Percentiles rank a stretch among this genome's conserved stretches.
These are phyloP conservation scores for Aspergillus vadensis DNA, from an alignment of 2,329 filamentous ascomycete genomes.

Conservation along the genomic window DNA sequence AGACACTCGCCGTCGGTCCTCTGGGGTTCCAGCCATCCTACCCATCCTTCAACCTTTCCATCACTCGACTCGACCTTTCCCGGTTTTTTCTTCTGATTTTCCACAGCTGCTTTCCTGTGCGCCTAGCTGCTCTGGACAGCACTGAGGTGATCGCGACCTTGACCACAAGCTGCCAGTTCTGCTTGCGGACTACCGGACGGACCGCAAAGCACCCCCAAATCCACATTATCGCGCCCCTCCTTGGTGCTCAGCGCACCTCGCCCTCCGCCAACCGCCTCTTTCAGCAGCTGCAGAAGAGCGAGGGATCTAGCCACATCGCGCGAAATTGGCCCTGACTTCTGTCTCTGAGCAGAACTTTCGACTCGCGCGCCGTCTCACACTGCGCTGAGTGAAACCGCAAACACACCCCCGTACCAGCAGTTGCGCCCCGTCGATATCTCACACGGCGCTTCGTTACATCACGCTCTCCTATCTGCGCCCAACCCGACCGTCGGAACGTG, in stretches of 20 bases:
- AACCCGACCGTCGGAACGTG: slow-evolving; percentile 12
- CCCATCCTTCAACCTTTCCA: not conserved
- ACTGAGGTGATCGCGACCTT: not conserved
- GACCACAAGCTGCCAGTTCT: not conserved
- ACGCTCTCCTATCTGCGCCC: not conserved
- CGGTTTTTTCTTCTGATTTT: not conserved
- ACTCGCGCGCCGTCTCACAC: not conserved
- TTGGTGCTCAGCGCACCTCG: not conserved
- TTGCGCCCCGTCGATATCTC: slow-evolving; percentile 4
- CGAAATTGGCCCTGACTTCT: not conserved
- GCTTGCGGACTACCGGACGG: not conserved
- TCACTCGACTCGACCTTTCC: not conserved
- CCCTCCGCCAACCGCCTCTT: not conserved
- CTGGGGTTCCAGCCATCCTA: slow-evolving; percentile 1
- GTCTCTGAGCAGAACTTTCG: not conserved
- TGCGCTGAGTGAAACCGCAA: slow-evolving; percentile 15
- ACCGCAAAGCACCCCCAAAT: not conserved
- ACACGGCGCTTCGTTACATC: not conserved
- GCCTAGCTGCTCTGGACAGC: not conserved
- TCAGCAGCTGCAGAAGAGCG: not conserved
- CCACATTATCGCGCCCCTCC: slow-evolving; percentile 1
- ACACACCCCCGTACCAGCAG: slow-evolving; percentile 10
- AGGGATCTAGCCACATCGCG: not conserved
- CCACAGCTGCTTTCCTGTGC: not conserved
- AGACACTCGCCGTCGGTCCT: not conserved